Evolutionary conservation across 805 yeast genomes (phyloP).

Genomic region (Nakazawaea ishiwadae): DNA sequence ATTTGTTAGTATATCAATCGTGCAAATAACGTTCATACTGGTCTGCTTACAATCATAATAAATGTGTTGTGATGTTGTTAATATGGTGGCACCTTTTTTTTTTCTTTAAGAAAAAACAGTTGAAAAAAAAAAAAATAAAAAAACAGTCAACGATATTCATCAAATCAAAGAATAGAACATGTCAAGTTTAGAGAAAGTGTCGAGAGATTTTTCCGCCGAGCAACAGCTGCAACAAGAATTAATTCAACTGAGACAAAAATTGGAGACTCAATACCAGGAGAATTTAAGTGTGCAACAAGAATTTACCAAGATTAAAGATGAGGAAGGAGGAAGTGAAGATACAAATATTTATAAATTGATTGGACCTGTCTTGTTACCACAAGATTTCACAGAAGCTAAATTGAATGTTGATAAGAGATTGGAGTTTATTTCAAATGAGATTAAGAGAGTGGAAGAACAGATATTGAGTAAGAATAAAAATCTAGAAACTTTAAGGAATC

Average conservation of each 20-base stretch:
- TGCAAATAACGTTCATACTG: background rate
- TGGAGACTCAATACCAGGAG: slow-evolving; percentile 94
- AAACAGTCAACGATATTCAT: background rate
- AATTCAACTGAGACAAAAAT: slow-evolving; percentile 70
- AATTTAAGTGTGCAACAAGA: slow-evolving; percentile 85
- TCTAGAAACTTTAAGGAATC: slow-evolving; percentile 56
- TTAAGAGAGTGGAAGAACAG: slow-evolving; percentile 68
- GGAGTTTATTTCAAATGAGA: slow-evolving; percentile 80
- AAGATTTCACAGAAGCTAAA: slow-evolving; percentile 78
- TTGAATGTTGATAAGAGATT: slow-evolving; percentile 83
- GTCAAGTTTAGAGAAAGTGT: slow-evolving; percentile 18
- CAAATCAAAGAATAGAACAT: background rate
- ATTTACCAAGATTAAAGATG: slow-evolving; percentile 47
- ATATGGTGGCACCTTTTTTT: background rate
- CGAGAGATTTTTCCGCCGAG: slow-evolving; percentile 20
- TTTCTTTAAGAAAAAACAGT: background rate
- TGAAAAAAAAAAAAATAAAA: background rate
- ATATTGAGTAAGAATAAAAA: slow-evolving; percentile 51
- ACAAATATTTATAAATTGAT: slow-evolving; percentile 83
- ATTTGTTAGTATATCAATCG: background rate
- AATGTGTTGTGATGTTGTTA: background rate
- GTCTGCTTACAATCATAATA: slow-evolving; percentile 12
- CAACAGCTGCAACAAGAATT: slow-evolving; percentile 37
- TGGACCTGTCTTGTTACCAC: slow-evolving; percentile 91
- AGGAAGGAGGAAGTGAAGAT: slow-evolving; percentile 43